Base-by-base conservation (phyloP, 371 early-diverging fungal species). In the Apophysomyces ossiformis region DNA sequence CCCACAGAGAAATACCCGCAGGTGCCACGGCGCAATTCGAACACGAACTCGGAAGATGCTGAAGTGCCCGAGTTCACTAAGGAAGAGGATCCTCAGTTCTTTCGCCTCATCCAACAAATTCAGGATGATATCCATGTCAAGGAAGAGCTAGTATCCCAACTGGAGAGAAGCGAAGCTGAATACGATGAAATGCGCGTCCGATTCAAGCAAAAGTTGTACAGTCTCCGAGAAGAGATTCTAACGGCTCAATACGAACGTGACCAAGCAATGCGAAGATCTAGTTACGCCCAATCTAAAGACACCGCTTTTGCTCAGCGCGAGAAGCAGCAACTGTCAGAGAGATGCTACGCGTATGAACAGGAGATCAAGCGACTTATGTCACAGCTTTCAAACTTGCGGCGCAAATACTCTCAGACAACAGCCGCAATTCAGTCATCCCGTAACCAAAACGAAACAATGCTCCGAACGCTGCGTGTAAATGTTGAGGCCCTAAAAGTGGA, bases 401-500 rank as follows among this genome's bases (percentile, higher is more conserved):
- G 81, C 62, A 85, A 84, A 67, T 85, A 81, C 57, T 57, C 76
- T 5, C 85, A 85, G 26, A 79, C 84, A 4, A 78, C 82, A 58
- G 79, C 76, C 63, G 65, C 81, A 2, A 79, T 80, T 36, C 76
- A 82, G 12, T 73, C 77, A 39, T 74, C 78, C 13, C 83, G 84
- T 21, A 83, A 71, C 60, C 66, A 79, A 57, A 78, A 79, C 35
- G 86, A 85, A 66, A 71, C 69, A 21, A 76, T 77, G 61, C 61
- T 87, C 4, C 73, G 80, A 41, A 77, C 75, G 0, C 72, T 87
- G 54, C 75, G 78, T 35, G 69, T 70, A 7, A 77, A 78, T 36
- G 78, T 88, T 9, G 87, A 88, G 64, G 78, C 79, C 1, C 82
- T 86, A 59, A 87, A 85, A 76, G 79, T 79, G 12, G 93, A 93